Conservation (phyloP, 352 stramenopile genomes). For the Globisporangium recalcitrans region DNA sequence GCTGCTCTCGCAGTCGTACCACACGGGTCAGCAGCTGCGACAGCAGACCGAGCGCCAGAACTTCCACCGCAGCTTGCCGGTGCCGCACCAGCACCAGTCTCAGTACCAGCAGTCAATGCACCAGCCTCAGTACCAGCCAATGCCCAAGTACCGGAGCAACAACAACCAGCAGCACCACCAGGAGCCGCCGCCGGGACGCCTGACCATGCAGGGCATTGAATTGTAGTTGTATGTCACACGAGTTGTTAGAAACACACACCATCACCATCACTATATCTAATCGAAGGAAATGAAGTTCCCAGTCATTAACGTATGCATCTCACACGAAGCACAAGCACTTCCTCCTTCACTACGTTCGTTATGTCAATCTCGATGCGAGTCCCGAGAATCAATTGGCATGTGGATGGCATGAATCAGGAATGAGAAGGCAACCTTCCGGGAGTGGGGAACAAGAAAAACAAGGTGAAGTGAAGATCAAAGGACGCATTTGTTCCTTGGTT, state of each 20-base stretch:
- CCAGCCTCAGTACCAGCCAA: conserved; percentile 1
- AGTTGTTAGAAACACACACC: conserved; percentile 1
- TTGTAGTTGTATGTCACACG: conserved; percentile 5
- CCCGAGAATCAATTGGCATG: neutral
- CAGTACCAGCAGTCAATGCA: neutral
- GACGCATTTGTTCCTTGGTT: no score
- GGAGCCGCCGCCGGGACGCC: conserved; percentile 9
- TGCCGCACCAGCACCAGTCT: neutral
- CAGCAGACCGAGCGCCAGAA: conserved; percentile 24
- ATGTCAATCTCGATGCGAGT: neutral
- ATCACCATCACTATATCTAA: neutral
- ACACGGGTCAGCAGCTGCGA: conserved; percentile 41
- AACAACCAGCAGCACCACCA: neutral
- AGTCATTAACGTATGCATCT: neutral
- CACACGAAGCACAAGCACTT: no score
- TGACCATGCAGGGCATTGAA: conserved; percentile 17
- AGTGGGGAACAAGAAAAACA: no score
- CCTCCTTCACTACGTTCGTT: neutral
- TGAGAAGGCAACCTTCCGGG: no score
- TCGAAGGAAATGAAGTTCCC: neutral
- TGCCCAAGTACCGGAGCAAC: neutral
- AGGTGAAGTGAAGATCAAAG: no score
- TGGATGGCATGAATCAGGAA: no score
- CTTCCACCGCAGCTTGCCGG: neutral
- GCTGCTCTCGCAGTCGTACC: conserved; percentile 49